phyloP scores from a whole-genome alignment of 1,284 basidiomycete genomes.

The Pseudozyma sp. region DNA sequence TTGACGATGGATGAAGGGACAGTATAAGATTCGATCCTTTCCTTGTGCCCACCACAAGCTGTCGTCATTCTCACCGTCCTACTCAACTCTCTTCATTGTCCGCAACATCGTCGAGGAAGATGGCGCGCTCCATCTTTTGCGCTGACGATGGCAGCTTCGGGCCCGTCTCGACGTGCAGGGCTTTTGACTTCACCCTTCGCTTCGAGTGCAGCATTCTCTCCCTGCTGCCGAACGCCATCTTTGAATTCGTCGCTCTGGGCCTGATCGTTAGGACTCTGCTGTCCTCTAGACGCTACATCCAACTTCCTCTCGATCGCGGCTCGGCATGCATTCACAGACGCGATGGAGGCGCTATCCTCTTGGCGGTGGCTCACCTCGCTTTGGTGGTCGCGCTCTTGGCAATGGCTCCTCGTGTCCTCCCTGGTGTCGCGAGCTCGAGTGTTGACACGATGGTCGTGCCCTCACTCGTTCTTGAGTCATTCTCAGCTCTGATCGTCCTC shows the following conservation, averaged over 20 bases:
- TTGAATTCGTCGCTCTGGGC: slow-evolving; percentile 8
- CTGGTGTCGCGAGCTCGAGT: slow-evolving; percentile 4
- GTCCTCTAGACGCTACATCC: slow-evolving; percentile 6
- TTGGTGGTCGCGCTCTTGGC: slow-evolving; percentile 3
- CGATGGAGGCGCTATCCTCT: slow-evolving; percentile 12
- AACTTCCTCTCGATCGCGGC: background rate
- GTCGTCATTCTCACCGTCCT: no score
- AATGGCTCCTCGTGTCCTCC: slow-evolving; percentile 4
- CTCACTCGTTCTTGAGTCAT: slow-evolving; percentile 10
- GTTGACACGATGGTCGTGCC: slow-evolving; percentile 7
- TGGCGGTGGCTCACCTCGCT: slow-evolving; percentile 8
- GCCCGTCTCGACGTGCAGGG: slow-evolving; percentile 32
- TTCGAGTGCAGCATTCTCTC: slow-evolving; percentile 35
- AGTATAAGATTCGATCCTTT: no score
- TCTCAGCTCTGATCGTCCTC: slow-evolving; percentile 15
- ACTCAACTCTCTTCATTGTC: no score
- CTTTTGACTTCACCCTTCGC: slow-evolving; percentile 40
- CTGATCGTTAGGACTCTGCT: slow-evolving; percentile 9
- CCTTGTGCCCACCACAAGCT: no score
- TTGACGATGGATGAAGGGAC: no score
- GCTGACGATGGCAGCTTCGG: slow-evolving; percentile 17
- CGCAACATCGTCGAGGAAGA: background rate
- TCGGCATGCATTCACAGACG: slow-evolving; percentile 10
- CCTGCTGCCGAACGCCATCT: slow-evolving; percentile 23
- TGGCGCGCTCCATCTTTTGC: slow-evolving; percentile 9